These are phyloP conservation scores for Hibiscus mutabilis DNA, from an alignment of 345 rosid species.

Conservation along the genomic window DNA sequence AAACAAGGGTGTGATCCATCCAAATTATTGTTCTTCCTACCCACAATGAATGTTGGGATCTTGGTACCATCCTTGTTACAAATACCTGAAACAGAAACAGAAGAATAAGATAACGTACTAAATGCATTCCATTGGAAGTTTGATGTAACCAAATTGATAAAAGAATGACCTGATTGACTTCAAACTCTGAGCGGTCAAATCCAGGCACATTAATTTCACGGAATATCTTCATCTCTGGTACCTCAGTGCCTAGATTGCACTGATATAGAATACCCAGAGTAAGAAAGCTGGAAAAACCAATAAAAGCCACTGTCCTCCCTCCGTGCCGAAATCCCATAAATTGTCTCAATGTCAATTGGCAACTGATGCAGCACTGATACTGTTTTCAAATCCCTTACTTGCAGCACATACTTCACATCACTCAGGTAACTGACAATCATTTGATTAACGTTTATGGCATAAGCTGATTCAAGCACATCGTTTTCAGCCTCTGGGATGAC, in stretches of 20 bases:
- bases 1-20: conserved; percentile 89
- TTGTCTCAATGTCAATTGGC: conserved; percentile 76
- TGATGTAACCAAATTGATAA: neutral
- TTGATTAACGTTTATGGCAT: conserved; percentile 51
- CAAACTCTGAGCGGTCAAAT: conserved; percentile 61
- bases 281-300: conserved; percentile 79
- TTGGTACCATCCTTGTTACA: conserved; percentile 66
- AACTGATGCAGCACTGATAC: conserved; percentile 65
- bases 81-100: conserved; percentile 46
- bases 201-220: conserved; percentile 69
- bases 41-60: conserved; percentile 74
- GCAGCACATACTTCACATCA: conserved; percentile 70
- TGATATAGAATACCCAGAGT: conserved; percentile 74
- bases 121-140: neutral
- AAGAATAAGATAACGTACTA: neutral
- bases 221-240: conserved; percentile 61
- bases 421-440: conserved; percentile 76
- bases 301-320: conserved; percentile 55
- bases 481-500: conserved; percentile 63
- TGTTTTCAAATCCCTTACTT: conserved; percentile 67
- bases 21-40: conserved; percentile 45
- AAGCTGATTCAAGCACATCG: conserved; percentile 72
- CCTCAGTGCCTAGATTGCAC: conserved; percentile 46
- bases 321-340: conserved; percentile 53
- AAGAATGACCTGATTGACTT: conserved; percentile 65